Evolutionary conservation across 2,329 filamentous ascomycete genomes (phyloP), one percentile per base, ranked within the genome.

Genomic region (Dactylellina parvicollis): DNA sequence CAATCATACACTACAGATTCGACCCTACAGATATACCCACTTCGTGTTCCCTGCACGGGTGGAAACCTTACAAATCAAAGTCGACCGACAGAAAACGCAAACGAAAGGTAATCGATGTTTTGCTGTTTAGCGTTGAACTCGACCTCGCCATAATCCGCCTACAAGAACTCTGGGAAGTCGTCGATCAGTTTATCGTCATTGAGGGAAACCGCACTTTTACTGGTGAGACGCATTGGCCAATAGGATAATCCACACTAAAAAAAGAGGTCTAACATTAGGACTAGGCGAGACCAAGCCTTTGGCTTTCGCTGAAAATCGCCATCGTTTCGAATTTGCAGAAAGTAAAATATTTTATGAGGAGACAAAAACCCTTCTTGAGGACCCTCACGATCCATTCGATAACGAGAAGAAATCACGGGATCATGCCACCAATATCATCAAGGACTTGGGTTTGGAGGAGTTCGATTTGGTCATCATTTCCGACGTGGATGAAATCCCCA

Each of bases 131-230:
- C 20, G 59, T 72, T 14, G 59, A 64, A 42, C 42, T 72, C 50
- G 66, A 72, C 20, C 42, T 59, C n/a, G 59, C 66, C 7, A 64
- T 64, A 8, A 64, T 72, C 20, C 66, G 66, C 9, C 28, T 59
- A 18, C 66, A 59, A 20, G 66, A 72, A 20, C 57, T 64, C 26
- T 64, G 52, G 59, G 59, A 64, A 14, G 20, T 54, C 16, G 66
- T 64, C n/a, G 66, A 64, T 40, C 54, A 56, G 3, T 64, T 64
- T 34, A 64, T 72, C 5, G 59, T 64, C 5, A 72, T 72, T 12
- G 66, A 72, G 40, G 67, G 59, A 10, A 65, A 72, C 20, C 59
- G 46, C 32, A 72, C 52, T 8, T 65, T 72, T 38, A 72, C 67
- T 46, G 59, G 64, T 60, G 36, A 30, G 42, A 18, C 2, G 7